phyloP scores from a whole-genome alignment of 768 basidiomycete genomes.

The Aureoboletus auriporus region DNA sequence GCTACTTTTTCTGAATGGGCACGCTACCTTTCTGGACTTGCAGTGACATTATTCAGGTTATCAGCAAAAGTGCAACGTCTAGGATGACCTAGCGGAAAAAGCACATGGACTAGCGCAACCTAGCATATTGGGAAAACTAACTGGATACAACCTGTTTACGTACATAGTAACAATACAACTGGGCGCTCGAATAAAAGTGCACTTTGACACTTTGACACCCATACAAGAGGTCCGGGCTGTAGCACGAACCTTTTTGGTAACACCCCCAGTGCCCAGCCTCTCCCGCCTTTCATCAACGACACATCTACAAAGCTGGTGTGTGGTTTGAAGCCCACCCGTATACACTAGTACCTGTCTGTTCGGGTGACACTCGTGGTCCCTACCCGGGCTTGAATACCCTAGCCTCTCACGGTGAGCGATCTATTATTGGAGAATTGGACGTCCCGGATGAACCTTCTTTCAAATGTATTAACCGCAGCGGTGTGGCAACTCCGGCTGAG shows the following conservation, averaged over 20 bases:
- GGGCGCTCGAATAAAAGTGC: too few relatives aligned
- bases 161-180: too few relatives aligned
- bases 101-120: too few relatives aligned
- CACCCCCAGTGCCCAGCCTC: slow-evolving; percentile 21
- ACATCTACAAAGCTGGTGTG: slow-evolving; percentile 22
- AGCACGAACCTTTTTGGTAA: slow-evolving; percentile 11
- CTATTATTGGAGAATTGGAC: background rate
- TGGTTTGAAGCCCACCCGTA: slow-evolving; percentile 19
- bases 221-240: slow-evolving; percentile 16
- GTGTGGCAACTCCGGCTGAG: slow-evolving; percentile 21
- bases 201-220: too few relatives aligned
- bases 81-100: too few relatives aligned
- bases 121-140: too few relatives aligned
- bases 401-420: slow-evolving; percentile 23
- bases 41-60: too few relatives aligned
- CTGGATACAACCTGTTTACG: too few relatives aligned
- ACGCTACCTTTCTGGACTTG: too few relatives aligned
- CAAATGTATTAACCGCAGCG: slow-evolving; percentile 17
- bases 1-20: too few relatives aligned
- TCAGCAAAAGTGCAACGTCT: too few relatives aligned
- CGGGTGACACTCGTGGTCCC: slow-evolving; percentile 24
- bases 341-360: too few relatives aligned
- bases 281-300: slow-evolving; percentile 20
- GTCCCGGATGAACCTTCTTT: background rate
- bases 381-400: slow-evolving; percentile 25